Evolutionary conservation across 73 alveolate species (phyloP), one percentile per base, ranked within the genome.

Genomic region (Paraurostyla sp.): DNA sequence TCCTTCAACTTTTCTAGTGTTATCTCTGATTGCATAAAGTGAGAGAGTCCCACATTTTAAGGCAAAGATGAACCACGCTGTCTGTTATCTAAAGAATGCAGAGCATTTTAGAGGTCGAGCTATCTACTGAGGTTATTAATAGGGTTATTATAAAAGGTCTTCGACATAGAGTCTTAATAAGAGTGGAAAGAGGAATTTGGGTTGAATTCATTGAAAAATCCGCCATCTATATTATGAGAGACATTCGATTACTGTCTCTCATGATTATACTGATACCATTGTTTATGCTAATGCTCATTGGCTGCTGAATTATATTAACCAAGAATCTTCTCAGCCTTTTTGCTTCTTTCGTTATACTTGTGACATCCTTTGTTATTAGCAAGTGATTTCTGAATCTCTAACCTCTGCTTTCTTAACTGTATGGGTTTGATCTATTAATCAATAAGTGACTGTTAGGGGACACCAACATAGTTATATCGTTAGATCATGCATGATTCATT

Each of bases 381-480:
- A 7, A 69, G 7, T 2, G 20, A n/a, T 40, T 69, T 38, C 41
- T 15, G 36, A 1, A n/a, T 43, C 13, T 69, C 84, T 33, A 69
- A 38, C 35, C 84, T 69, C 22, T 43, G 16, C 36, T 69, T 69
- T 13, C 84, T 33, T 41, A 15, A 6, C 7, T 43, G 18, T 25
- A 69, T 63, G 11, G 6, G 9, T 33, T 13, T 25, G 22, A 18
- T 41, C 45, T 25, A 18, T 38, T 16, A 6, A 43, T 69, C 84
- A 69, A 43, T 25, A 18, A 41, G 33, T 7, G 9, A 69, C 16
- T 15, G 22, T 9, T 38, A 30, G 4, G 84, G 84, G 18, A 69
- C 84, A 16, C 84, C 84, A 69, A 29, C 51, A 52, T 9, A 52
- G 69, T 18, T 9, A 13, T 6, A 52, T 52, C 69, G 23, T 52